Base-by-base conservation (phyloP, 73 alveolate species). In the Blepharisma stoltei region DNA sequence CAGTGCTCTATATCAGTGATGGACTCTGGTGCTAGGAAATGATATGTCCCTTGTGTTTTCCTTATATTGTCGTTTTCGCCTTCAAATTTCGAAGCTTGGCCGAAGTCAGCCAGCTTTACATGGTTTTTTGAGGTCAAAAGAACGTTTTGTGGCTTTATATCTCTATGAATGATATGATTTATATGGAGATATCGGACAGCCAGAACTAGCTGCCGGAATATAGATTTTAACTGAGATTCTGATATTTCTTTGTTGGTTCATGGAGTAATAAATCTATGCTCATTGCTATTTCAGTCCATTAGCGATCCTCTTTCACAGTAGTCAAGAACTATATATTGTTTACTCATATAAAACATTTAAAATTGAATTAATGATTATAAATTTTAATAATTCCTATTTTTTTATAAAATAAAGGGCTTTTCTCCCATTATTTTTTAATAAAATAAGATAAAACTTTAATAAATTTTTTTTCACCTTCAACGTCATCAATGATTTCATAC, bases 41-140 rank as follows among this genome's bases (percentile, higher is more conserved):
- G 88, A 20, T 82, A 80, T 47, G 91, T 84, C n/a, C 91, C 91
- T 1, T 65, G 71, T 49, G 85, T 84, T 0, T 70, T 37, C n/a
- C 23, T 52, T 52, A 20, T 52, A 11, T 14, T 52, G 23, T 52
- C 66, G 4, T 11, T 11, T 14, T 52, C 66, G 41, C 41, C 41
- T 14, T 52, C 23, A 52, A 52, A 52, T 20, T 14, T 14, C 2
- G n/a, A 20, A 14, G 66, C 66, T 4, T 52, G 66, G 66, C 99
- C 99, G 66, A 96, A 84, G 76, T 96, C 99, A 38, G 98, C 99
- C 6, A 96, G 82, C 88, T 85, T 86, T 0, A 86, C 86, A 65
- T 78, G 49, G 23, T 55, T 53, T 9, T 86, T 83, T 76, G 65
- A 68, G 0, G 90, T 86, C n/a, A 95, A 85, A 86, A 95, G 93